phyloP scores from a whole-genome alignment of 2,329 filamentous ascomycete species.

The Xylaria digitata region DNA sequence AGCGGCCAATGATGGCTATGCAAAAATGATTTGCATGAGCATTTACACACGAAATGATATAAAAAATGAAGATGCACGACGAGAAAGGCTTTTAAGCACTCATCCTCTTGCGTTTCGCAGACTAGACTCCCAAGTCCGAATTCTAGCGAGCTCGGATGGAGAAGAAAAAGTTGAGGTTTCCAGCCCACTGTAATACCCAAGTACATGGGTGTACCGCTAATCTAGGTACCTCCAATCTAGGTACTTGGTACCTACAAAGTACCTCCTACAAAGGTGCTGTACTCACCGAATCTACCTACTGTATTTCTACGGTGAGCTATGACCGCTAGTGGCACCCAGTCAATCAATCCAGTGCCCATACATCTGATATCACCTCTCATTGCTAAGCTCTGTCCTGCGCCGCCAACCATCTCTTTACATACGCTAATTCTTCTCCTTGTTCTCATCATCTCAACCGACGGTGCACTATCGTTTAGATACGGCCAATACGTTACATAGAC shows the following conservation, averaged over 20 bases:
- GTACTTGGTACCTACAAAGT: too few relatives aligned
- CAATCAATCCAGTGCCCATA: background rate
- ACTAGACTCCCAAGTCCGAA: background rate
- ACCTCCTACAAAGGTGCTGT: too few relatives aligned
- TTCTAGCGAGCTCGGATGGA: too few relatives aligned
- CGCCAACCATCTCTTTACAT: slow-evolving; percentile 10
- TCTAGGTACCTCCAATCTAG: too few relatives aligned
- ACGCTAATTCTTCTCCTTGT: slow-evolving; percentile 15
- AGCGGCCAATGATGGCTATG: background rate
- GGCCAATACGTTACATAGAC: slow-evolving; percentile 9
- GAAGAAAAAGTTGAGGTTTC: slow-evolving; percentile 2
- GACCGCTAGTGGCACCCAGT: background rate
- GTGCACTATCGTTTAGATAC: background rate
- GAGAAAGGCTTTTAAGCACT: slow-evolving; percentile 14
- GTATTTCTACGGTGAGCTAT: background rate
- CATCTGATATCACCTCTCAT: slow-evolving; percentile 28
- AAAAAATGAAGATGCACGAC: too few relatives aligned
- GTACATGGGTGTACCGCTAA: too few relatives aligned
- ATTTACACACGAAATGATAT: too few relatives aligned
- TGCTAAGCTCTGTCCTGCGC: background rate
- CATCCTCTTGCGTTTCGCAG: slow-evolving; percentile 16
- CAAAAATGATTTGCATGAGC: background rate
- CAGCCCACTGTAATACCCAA: too few relatives aligned
- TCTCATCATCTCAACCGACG: slow-evolving; percentile 12
- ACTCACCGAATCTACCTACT: too few relatives aligned